Evolutionary conservation across 352 stramenopile species (phyloP).

Genomic region (Phytophthora tubulina): DNA sequence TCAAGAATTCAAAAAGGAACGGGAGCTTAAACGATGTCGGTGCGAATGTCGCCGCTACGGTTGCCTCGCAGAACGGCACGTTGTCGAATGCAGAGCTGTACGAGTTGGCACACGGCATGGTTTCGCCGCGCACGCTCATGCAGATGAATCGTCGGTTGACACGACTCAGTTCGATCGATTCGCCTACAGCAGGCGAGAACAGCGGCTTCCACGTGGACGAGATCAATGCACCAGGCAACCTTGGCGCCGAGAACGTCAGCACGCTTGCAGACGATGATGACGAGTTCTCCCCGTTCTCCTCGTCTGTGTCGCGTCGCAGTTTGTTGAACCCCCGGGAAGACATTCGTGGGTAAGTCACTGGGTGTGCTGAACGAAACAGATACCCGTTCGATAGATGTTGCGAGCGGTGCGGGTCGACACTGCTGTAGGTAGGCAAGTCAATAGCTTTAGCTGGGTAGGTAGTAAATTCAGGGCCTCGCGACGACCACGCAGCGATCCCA

Average conservation of each 20-base stretch:
- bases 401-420: neutral
- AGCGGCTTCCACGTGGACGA: conserved; percentile 56
- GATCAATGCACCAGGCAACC: conserved; percentile 47
- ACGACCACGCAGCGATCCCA: neutral
- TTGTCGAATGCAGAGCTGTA: conserved; percentile 84
- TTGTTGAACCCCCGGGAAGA: conserved; percentile 55
- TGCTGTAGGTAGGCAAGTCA: conserved; percentile 9
- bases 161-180: conserved; percentile 80
- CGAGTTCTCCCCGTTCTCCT: conserved; percentile 44
- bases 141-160: conserved; percentile 73
- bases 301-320: conserved; percentile 44
- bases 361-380: neutral
- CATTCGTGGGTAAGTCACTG: conserved; percentile 44
- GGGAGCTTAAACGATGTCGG: conserved; percentile 19
- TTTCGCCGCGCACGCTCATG: conserved; percentile 76
- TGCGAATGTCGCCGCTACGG: conserved; percentile 24
- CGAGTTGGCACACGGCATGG: conserved; percentile 80
- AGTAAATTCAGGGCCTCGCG: conserved; percentile 16
- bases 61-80: conserved; percentile 34
- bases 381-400: conserved; percentile 10
- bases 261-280: conserved; percentile 48
- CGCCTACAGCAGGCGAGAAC: conserved; percentile 54
- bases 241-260: conserved; percentile 41
- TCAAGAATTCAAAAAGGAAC: conserved; percentile 14
- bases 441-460: conserved; percentile 13